Evolutionary conservation across 768 basidiomycete species (phyloP), one percentile per base, ranked within the genome.

Genomic region (Hypsizygus marmoreus): DNA sequence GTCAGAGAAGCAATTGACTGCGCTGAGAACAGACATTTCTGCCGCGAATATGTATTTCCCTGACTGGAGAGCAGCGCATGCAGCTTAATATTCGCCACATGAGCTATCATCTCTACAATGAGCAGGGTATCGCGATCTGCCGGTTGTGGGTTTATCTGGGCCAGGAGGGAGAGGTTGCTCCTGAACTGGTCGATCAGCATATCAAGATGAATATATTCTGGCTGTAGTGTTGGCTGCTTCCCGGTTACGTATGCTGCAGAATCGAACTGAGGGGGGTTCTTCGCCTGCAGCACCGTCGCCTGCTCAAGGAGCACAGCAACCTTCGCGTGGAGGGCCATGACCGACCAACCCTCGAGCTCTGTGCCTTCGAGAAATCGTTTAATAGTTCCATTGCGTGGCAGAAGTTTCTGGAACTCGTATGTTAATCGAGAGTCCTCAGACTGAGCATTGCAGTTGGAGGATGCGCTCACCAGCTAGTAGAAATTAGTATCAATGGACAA

Each of bases 271-370:
- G 30, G 31, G 16, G 36, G 31, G 28, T 16, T 45, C 28, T 37
- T 47, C 28, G 17, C 47, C n/a, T 34, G 24, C 28, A 47, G 32
- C 17, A 55, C 40, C 2, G 50, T 52, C 31, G 60, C 57, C 25
- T 71, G 63, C 25, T 71, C 63, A 4, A 75, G 58, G 1, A 75
- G 51, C 4, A 74, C 64, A 0, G 70, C 55, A 1, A 60, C 60
- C 46, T 65, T 66, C 4, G 64, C 57, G 10, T 61, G 59, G 12
- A 62, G 45, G 8, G 68, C 61, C 24, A 60, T 42, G 3, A 50
- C 24, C 0, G 64, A 65, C 14, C 52, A 57, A 7, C 58, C 61
- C 16, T 62, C 62, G 14, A 62, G 57, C 2, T 36, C 51, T 8
- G 47, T 39, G 13, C 63, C 61, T 2, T 54, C 49, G 14, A 66